These are phyloP conservation scores for Aureobasidium uvarum DNA, from an alignment of 2,329 filamentous ascomycete genomes.

Conservation along the genomic window DNA sequence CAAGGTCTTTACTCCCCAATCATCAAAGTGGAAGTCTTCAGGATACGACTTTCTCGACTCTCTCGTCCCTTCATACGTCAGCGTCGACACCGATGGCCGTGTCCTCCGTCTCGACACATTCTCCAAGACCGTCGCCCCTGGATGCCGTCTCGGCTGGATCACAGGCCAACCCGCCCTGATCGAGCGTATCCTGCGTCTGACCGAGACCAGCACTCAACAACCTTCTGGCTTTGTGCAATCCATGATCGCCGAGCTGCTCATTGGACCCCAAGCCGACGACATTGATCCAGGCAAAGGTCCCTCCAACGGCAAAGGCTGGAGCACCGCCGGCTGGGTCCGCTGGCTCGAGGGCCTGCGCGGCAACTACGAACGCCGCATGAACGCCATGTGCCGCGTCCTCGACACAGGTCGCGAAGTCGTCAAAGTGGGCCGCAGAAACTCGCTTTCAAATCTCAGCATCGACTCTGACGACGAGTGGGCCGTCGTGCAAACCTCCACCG, in stretches of 20 bases:
- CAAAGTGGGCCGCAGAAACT: constrained; percentile 55
- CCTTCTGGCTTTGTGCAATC: constrained; percentile 88
- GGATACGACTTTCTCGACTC: constrained; percentile 80
- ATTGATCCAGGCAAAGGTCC: constrained; percentile 44
- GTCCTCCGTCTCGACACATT: constrained; percentile 91
- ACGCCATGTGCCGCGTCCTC: constrained; percentile 69
- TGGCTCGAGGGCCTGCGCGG: constrained; percentile 85
- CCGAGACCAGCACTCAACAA: constrained; percentile 75
- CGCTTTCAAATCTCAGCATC: constrained; percentile 38
- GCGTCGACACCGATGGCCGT: constrained; percentile 77
- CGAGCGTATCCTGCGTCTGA: constrained; percentile 70
- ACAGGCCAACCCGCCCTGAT: constrained; percentile 77
- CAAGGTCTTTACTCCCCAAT: constrained; percentile 29
- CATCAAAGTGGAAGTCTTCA: constrained; percentile 51
- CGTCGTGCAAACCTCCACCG: constrained; percentile 68
- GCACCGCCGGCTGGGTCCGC: constrained; percentile 80
- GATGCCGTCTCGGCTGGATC: constrained; percentile 87
- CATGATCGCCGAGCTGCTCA: constrained; percentile 72
- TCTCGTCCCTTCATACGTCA: constrained; percentile 77
- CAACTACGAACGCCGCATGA: constrained; percentile 82
- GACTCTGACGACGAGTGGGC: constrained; percentile 61
- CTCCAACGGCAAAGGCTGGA: constrained; percentile 62
- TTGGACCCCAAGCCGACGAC: constrained; percentile 60
- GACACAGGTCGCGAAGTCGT: constrained; percentile 66
- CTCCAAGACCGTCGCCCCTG: constrained; percentile 87